These are phyloP conservation scores for Podila horticola DNA, from an alignment of 192 early-diverging fungal species.

Conservation along the genomic window DNA sequence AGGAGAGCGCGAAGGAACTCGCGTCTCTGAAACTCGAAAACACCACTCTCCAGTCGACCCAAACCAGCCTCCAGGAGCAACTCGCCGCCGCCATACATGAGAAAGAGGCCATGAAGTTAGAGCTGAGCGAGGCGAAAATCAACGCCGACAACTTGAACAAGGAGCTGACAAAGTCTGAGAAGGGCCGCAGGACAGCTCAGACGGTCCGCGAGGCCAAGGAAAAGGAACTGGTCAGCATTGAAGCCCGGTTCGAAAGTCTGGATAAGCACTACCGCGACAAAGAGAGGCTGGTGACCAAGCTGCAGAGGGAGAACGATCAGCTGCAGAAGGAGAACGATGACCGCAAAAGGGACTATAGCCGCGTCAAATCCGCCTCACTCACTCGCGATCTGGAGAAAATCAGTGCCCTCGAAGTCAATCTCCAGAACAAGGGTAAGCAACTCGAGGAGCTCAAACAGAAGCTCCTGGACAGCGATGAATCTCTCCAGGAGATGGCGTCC, in stretches of 20 bases:
- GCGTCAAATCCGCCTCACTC: neutral
- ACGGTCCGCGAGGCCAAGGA: neutral
- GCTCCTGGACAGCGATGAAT: neutral
- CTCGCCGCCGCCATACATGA: neutral
- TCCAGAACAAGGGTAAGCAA: neutral
- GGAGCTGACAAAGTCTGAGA: slow-evolving; percentile 8
- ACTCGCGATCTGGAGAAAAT: slow-evolving; percentile 6
- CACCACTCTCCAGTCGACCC: neutral
- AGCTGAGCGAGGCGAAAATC: neutral
- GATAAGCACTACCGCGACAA: neutral
- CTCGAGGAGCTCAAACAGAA: neutral
- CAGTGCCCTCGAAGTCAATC: neutral
- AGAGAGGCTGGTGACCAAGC: neutral
- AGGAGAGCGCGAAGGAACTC: neutral
- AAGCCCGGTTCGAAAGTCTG: neutral
- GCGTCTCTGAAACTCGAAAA: neutral
- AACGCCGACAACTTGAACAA: slow-evolving; percentile 4
- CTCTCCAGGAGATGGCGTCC: neutral
- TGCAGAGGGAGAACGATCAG: neutral
- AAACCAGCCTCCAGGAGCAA: neutral
- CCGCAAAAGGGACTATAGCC: too few species aligned
- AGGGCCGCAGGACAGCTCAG: neutral
- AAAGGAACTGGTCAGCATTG: neutral
- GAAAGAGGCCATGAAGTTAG: neutral
- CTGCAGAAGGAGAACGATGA: neutral